Percentiles rank a stretch among this genome's conserved stretches.
phyloP scores from a whole-genome alignment of 1,139 yeast species.

The Blastobotrys apis region DNA sequence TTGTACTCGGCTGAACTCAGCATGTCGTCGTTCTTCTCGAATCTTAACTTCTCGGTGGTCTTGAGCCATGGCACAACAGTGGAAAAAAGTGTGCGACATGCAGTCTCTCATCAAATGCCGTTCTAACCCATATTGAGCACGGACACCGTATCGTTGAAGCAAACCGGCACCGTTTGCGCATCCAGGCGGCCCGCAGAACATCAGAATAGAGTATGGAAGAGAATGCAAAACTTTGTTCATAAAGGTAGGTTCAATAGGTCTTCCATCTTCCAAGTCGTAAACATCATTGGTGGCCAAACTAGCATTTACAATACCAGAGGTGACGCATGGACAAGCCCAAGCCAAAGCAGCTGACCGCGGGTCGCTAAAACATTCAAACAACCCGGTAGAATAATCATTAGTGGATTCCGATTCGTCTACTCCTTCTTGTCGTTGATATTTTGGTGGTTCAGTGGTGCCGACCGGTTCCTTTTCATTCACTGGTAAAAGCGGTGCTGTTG shows the following conservation, averaged over 20 bases:
- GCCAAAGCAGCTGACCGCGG: conserved; percentile 15
- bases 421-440: conserved; percentile 11
- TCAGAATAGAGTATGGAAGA: conserved; percentile 14
- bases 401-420: conserved; percentile 9
- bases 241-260: conserved; percentile 1
- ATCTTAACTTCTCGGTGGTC: conserved; percentile 22
- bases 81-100: conserved; percentile 17
- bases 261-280: neutral
- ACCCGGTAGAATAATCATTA: conserved; percentile 19
- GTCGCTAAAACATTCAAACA: conserved; percentile 18
- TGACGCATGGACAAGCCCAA: conserved; percentile 18
- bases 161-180: conserved; percentile 14
- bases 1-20: conserved; percentile 8
- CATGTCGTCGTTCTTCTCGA: conserved; percentile 16
- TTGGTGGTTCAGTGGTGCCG: conserved; percentile 11
- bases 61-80: conserved; percentile 22
- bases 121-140: conserved; percentile 18
- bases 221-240: conserved; percentile 13
- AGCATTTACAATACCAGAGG: conserved; percentile 20
- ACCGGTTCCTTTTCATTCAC: conserved; percentile 5
- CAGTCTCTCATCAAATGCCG: conserved; percentile 12
- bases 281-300: conserved; percentile 5
- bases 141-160: conserved; percentile 16
- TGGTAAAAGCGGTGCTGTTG: conserved; percentile 1
- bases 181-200: conserved; percentile 9